Percentiles rank a stretch among this genome's conserved stretches.
Conservation (phyloP, 306 rosid species). For the Aeschynomene evenia region DNA sequence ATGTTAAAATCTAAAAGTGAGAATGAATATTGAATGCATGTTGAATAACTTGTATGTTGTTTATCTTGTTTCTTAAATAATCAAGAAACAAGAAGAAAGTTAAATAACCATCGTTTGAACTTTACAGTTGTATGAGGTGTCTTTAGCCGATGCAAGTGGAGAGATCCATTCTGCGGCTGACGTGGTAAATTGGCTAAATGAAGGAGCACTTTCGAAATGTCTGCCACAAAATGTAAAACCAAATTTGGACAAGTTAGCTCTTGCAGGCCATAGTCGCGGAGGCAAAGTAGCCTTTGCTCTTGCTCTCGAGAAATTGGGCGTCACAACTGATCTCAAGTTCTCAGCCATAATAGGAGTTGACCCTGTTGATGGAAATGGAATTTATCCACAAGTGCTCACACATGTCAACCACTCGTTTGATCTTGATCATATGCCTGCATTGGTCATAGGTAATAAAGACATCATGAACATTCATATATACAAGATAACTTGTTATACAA, state of each 20-base stretch:
- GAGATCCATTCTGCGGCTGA: conserved; percentile 64
- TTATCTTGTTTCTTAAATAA: too few species aligned
- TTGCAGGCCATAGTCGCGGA: conserved; percentile 83
- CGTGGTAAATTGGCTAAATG: conserved; percentile 61
- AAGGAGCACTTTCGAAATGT: conserved; percentile 48
- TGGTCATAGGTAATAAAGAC: conserved; percentile 81
- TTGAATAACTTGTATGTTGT: too few species aligned
- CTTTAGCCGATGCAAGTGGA: conserved; percentile 62
- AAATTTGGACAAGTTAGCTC: conserved; percentile 53
- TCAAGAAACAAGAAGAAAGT: too few species aligned
- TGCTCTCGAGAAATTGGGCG: conserved; percentile 46
- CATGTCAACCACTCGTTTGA: conserved; percentile 64
- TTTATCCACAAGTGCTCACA: conserved; percentile 81
- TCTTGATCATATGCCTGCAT: conserved; percentile 49
- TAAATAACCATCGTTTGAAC: too few species aligned
- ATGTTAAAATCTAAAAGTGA: too few species aligned
- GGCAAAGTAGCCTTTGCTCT: conserved; percentile 84
- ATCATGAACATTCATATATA: too few species aligned
- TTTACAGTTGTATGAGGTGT: conserved; percentile 56
- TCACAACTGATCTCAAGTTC: conserved; percentile 44
- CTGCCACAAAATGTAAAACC: conserved; percentile 59
- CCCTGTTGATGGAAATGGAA: conserved; percentile 85
- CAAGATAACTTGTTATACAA: too few species aligned
- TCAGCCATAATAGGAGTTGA: conserved; percentile 81
- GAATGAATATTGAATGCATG: too few species aligned